These are phyloP conservation scores for Rhodotorula babjevae DNA, from an alignment of 768 basidiomycete genomes.

Conservation along the genomic window DNA sequence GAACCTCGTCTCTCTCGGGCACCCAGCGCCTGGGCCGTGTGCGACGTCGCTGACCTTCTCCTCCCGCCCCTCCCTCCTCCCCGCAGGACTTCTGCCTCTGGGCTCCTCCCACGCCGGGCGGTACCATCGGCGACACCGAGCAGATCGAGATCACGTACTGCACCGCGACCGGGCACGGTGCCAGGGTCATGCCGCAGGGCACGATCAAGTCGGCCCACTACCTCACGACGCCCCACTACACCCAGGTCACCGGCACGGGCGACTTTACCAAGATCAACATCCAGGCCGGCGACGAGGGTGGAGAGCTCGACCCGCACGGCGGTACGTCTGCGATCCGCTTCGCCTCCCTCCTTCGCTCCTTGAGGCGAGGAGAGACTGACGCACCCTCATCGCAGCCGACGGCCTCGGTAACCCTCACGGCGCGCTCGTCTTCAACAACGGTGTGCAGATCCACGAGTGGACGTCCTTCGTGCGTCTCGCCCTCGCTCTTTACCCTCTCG, in stretches of 20 bases:
- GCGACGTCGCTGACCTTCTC: too few species aligned
- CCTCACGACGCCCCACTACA: conserved; percentile 66
- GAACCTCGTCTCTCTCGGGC: too few species aligned
- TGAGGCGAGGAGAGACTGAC: too few species aligned
- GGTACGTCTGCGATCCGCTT: conserved; percentile 27
- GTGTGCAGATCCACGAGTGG: conserved; percentile 47
- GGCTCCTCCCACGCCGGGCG: conserved; percentile 17
- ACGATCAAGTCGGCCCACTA: conserved; percentile 54
- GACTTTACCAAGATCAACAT: conserved; percentile 52
- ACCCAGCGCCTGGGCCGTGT: too few species aligned
- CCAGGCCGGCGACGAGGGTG: conserved; percentile 48
- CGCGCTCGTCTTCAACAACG: conserved; percentile 49
- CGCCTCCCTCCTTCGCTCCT: too few species aligned
- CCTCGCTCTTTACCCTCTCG: too few species aligned
- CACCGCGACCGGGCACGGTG: conserved; percentile 36
- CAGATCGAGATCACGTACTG: conserved; percentile 49
- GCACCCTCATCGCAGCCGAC: too few species aligned
- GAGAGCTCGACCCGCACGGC: conserved; percentile 52
- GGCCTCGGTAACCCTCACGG: conserved; percentile 50
- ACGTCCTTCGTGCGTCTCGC: conserved; percentile 1
- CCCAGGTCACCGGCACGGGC: conserved; percentile 47
- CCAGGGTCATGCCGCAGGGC: conserved; percentile 42
- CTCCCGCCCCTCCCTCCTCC: too few species aligned
- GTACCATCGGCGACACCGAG: conserved; percentile 48
- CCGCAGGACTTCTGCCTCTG: conserved; percentile 33